Percentiles rank a stretch among this genome's conserved stretches.
These are phyloP conservation scores for Neofusicoccum laricinum DNA, from an alignment of 2,329 filamentous ascomycete genomes.

Conservation along the genomic window DNA sequence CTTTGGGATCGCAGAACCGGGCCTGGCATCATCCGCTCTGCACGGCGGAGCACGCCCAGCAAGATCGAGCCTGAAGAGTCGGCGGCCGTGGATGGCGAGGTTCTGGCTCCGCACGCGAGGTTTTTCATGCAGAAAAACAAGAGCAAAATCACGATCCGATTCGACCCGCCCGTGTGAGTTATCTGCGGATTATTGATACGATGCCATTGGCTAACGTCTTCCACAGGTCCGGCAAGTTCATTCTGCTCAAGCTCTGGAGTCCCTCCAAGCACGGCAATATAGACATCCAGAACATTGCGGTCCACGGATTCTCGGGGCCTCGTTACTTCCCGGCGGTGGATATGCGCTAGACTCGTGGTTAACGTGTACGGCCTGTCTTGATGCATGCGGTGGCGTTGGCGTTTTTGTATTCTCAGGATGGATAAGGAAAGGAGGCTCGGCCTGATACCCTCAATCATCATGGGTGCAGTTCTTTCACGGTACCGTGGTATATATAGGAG, in stretches of 20 bases:
- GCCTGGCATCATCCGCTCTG: constrained; percentile 22
- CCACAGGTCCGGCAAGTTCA: constrained; percentile 68
- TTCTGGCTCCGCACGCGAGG: constrained; percentile 70
- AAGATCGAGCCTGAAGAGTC: constrained; percentile 30
- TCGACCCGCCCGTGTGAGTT: constrained; percentile 70
- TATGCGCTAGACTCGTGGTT: constrained; percentile 44
- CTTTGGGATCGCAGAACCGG: constrained; percentile 33
- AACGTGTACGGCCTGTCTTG: not conserved
- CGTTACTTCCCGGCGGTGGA: constrained; percentile 75
- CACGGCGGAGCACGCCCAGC: constrained; percentile 31
- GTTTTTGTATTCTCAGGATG: not conserved
- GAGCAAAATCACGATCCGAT: constrained; percentile 81
- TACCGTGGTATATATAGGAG: not conserved
- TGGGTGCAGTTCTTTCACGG: not conserved
- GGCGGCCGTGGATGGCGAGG: constrained; percentile 22
- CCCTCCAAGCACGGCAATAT: constrained; percentile 74
- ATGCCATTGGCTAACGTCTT: not conserved
- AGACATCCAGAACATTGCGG: constrained; percentile 82
- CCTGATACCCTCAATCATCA: not conserved
- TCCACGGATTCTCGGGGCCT: constrained; percentile 79
- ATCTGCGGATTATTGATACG: not conserved
- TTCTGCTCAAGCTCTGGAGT: constrained; percentile 89
- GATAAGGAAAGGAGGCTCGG: not conserved
- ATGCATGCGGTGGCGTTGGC: not conserved
- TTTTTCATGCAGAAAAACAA: constrained; percentile 83